Percentiles rank a stretch among this genome's conserved stretches.
These are phyloP conservation scores for Aspergillus vadensis DNA, from an alignment of 2,329 filamentous ascomycete genomes.

Conservation along the genomic window DNA sequence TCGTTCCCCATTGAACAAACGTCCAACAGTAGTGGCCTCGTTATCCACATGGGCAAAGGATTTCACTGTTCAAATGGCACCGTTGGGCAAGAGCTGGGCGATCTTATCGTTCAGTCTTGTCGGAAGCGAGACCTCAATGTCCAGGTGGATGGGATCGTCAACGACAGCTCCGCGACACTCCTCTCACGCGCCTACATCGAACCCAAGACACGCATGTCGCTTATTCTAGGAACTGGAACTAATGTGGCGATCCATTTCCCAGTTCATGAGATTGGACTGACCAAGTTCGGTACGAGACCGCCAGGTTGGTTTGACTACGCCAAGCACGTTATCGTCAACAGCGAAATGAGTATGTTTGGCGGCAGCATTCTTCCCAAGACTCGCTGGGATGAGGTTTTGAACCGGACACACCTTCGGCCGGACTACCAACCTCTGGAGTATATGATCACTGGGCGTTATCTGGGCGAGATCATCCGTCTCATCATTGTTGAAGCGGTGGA, in stretches of 20 bases:
- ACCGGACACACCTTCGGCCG: conserved; percentile 57
- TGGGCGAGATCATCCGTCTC: conserved; percentile 64
- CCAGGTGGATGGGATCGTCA: conserved; percentile 63
- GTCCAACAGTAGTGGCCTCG: conserved; percentile 57
- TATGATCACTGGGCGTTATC: conserved; percentile 63
- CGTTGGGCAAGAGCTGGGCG: conserved; percentile 60
- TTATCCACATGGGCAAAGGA: conserved; percentile 67
- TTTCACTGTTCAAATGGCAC: conserved; percentile 62
- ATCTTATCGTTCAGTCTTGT: conserved; percentile 62
- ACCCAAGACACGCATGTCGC: conserved; percentile 61
- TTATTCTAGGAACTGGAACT: conserved; percentile 66
- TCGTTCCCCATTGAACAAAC: conserved; percentile 69
- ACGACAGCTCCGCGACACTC: conserved; percentile 64
- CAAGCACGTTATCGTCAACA: conserved; percentile 66
- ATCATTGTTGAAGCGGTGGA: conserved; percentile 63
- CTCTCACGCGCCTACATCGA: conserved; percentile 65
- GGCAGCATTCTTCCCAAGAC: conserved; percentile 59
- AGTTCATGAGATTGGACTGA: conserved; percentile 53
- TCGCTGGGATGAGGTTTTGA: conserved; percentile 63
- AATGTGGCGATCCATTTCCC: conserved; percentile 67
- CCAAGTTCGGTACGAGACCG: conserved; percentile 60
- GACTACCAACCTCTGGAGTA: conserved; percentile 69
- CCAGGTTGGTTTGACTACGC: conserved; percentile 58
- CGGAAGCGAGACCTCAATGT: conserved; percentile 57
- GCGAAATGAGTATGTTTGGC: conserved; percentile 68